A percentile compares a stretch with the other conserved stretches of the same genome.
Conservation (phyloP, 345 rosid genomes). For the Citrus cavaleriei region DNA sequence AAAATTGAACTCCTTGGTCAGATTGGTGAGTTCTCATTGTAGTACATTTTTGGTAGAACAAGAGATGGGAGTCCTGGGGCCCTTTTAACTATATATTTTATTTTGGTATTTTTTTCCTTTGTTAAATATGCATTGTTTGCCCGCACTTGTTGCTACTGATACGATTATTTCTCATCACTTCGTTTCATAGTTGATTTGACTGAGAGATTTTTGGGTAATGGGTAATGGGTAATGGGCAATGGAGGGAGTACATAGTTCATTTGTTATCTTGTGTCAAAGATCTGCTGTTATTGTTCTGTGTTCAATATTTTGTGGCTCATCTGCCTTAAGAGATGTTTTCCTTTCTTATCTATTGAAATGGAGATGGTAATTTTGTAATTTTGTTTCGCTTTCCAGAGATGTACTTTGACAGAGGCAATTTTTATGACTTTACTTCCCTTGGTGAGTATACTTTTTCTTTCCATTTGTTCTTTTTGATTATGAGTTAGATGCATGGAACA, state of each 20-base stretch:
- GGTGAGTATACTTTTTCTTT: constrained; percentile 47
- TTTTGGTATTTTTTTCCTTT: neutral
- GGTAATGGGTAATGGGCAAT: neutral
- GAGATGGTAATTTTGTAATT: neutral
- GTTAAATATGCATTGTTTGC: neutral
- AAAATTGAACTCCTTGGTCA: constrained; percentile 98
- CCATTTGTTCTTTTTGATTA: constrained; percentile 6
- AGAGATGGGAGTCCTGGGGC: neutral
- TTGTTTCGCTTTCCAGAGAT: constrained; percentile 59
- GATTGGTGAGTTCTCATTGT: constrained; percentile 48
- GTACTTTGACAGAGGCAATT: constrained; percentile 92
- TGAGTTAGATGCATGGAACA: neutral
- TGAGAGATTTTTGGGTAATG: neutral
- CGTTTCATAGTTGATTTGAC: neutral
- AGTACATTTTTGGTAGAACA: neutral
- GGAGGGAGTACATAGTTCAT: neutral
- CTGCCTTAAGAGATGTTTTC: neutral
- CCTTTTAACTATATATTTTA: neutral
- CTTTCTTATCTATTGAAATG: constrained; percentile 1
- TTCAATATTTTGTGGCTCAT: neutral
- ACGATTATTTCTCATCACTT: neutral
- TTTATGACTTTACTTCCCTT: constrained; percentile 93
- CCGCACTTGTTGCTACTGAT: neutral
- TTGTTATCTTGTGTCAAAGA: neutral
- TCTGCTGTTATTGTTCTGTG: neutral